Percentiles rank a stretch among this genome's conserved stretches.
Evolutionary conservation across 2,329 filamentous ascomycete species (phyloP).

Genomic region (Apiospora koreana): DNA sequence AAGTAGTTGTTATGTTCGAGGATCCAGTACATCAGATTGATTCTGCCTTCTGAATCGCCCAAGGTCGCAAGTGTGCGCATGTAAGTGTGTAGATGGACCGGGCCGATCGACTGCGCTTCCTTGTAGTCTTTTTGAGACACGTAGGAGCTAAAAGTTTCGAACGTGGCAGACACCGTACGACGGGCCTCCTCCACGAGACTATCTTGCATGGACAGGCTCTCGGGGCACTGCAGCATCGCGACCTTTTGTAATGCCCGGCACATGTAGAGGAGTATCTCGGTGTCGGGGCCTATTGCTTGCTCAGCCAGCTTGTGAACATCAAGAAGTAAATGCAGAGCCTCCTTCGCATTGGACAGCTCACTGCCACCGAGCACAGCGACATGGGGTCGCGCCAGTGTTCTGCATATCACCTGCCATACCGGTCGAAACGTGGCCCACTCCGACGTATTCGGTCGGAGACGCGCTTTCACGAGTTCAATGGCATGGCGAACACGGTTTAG

Average conservation of each 20-base stretch:
- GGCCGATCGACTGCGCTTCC: slow-evolving; percentile 41
- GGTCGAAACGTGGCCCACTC: slow-evolving; percentile 35
- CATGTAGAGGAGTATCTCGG: slow-evolving; percentile 37
- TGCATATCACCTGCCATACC: slow-evolving; percentile 45
- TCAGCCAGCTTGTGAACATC: slow-evolving; percentile 31
- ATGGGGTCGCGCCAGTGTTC: slow-evolving; percentile 36
- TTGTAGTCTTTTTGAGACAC: slow-evolving; percentile 29
- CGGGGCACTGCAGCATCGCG: slow-evolving; percentile 10
- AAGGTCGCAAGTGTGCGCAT: slow-evolving; percentile 63
- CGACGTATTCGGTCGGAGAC: slow-evolving; percentile 26
- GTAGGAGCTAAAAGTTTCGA: slow-evolving; percentile 28
- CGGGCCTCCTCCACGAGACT: slow-evolving; percentile 7
- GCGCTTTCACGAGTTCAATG: slow-evolving; percentile 32
- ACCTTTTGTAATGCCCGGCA: slow-evolving; percentile 36
- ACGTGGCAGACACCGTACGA: slow-evolving; percentile 13
- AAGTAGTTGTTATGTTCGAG: slow-evolving; percentile 42
- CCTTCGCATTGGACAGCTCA: slow-evolving; percentile 25
- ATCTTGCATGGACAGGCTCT: not conserved
- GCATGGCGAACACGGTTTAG: slow-evolving; percentile 34
- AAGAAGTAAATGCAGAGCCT: slow-evolving; percentile 35
- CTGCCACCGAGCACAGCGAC: slow-evolving; percentile 30
- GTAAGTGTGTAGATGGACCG: slow-evolving; percentile 56
- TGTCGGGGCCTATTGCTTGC: slow-evolving; percentile 32
- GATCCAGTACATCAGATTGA: slow-evolving; percentile 60
- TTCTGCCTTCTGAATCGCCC: slow-evolving; percentile 61